Percentiles rank a stretch among this genome's conserved stretches.
These are phyloP conservation scores for Castanea sativa DNA, from an alignment of 306 rosid species.

Conservation along the genomic window DNA sequence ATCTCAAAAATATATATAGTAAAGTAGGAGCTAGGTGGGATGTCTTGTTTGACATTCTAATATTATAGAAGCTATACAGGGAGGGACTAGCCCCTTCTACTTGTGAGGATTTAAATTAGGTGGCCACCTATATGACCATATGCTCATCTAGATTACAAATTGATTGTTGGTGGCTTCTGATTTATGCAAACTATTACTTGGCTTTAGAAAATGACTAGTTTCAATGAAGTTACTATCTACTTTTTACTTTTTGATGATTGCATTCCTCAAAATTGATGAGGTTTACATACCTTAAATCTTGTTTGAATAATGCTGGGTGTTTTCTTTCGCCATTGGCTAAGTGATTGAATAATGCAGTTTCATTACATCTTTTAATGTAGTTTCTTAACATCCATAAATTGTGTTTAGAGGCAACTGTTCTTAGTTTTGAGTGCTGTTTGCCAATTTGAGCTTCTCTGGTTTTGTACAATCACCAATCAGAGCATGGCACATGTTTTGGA, in stretches of 20 bases:
- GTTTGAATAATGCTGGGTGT: background rate
- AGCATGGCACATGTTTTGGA: background rate
- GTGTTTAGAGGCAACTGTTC: background rate
- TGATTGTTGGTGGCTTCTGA: background rate
- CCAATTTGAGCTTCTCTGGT: background rate
- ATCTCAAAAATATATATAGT: background rate
- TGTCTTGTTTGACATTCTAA: background rate
- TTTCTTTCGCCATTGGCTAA: background rate
- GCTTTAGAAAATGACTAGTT: background rate
- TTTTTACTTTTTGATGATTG: background rate
- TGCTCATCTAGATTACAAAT: background rate
- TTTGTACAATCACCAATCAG: background rate
- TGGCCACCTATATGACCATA: background rate
- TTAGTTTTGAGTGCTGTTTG: background rate
- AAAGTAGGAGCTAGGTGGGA: background rate
- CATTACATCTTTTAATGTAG: background rate
- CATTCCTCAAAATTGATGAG: background rate
- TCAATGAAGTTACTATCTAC: background rate
- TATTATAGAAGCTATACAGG: background rate
- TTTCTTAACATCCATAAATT: background rate
- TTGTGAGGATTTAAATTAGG: background rate
- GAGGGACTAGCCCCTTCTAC: background rate
- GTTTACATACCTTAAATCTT: background rate
- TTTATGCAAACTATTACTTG: background rate
- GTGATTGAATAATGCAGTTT: background rate